A percentile compares a stretch with the other conserved stretches of the same genome.
Conservation (phyloP, 352 stramenopile genomes). For the Phytophthora chlamydospora region DNA sequence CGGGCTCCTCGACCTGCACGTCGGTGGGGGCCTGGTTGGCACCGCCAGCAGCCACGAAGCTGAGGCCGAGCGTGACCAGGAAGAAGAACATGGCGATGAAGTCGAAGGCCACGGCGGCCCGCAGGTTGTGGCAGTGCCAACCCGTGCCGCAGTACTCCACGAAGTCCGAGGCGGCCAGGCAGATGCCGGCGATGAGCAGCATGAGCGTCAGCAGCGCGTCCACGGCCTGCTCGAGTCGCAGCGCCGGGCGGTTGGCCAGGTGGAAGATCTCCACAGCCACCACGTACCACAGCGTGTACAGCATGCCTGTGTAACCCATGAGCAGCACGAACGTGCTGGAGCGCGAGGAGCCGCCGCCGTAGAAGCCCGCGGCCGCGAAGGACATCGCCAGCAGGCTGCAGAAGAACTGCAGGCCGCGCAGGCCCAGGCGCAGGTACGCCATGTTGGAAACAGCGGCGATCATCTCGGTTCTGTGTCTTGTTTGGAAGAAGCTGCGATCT, state of each 20-base stretch:
- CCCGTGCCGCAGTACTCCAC: conserved; percentile 45
- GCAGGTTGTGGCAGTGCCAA: conserved; percentile 58
- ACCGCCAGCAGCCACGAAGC: conserved; percentile 26
- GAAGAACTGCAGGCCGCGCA: conserved; percentile 58
- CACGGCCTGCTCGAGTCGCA: conserved; percentile 33
- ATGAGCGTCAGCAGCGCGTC: conserved; percentile 47
- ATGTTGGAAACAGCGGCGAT: conserved; percentile 27
- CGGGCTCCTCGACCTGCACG: conserved; percentile 38
- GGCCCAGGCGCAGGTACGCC: conserved; percentile 41
- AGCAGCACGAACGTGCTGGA: conserved; percentile 61
- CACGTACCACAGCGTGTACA: conserved; percentile 61
- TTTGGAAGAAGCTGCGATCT: background rate
- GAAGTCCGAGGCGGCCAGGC: conserved; percentile 52
- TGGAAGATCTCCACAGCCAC: conserved; percentile 58
- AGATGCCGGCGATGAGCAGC: conserved; percentile 62
- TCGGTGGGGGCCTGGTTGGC: conserved; percentile 12
- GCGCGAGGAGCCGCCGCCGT: conserved; percentile 21
- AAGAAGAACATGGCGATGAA: conserved; percentile 66
- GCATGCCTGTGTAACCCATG: conserved; percentile 66
- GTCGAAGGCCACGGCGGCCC: conserved; percentile 50
- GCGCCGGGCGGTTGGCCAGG: conserved; percentile 31
- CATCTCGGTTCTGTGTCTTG: conserved; percentile 8
- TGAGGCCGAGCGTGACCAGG: conserved; percentile 43
- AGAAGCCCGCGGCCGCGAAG: conserved; percentile 43
- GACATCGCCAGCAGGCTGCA: conserved; percentile 62